A percentile compares a stretch with the other conserved stretches of the same genome.
These are phyloP conservation scores for Pulchroboletus neoregius DNA, from an alignment of 1,284 basidiomycete species.

Conservation along the genomic window DNA sequence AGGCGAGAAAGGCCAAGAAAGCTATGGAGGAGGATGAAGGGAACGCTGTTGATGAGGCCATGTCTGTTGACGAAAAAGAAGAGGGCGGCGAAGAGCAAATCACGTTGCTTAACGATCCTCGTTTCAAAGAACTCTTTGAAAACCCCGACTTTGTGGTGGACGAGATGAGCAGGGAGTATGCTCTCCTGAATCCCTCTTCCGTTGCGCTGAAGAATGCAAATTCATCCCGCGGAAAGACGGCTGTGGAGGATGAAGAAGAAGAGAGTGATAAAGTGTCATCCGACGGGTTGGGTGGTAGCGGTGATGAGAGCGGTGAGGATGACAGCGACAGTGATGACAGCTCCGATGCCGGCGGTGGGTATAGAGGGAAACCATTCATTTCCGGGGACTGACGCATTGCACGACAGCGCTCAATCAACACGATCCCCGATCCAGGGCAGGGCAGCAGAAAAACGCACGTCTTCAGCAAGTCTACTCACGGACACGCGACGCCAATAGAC, in stretches of 20 bases:
- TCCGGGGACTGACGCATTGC: conserved; percentile 12
- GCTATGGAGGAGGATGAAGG: conserved; percentile 34
- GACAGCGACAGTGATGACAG: conserved; percentile 46
- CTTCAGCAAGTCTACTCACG: conserved; percentile 44
- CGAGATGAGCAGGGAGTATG: conserved; percentile 82
- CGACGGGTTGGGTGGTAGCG: conserved; percentile 54
- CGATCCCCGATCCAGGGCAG: conserved; percentile 46
- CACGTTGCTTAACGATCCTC: conserved; percentile 78
- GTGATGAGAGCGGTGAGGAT: conserved; percentile 43
- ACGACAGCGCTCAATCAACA: conserved; percentile 46
- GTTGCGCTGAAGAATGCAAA: conserved; percentile 49
- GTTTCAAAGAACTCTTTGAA: conserved; percentile 90
- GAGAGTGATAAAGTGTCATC: conserved; percentile 81
- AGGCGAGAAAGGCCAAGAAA: conserved; percentile 41
- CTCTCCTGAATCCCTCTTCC: conserved; percentile 86
- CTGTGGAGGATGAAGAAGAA: conserved; percentile 87
- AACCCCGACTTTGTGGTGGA: conserved; percentile 96
- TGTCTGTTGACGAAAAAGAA: conserved; percentile 39
- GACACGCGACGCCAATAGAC: conserved; percentile 40
- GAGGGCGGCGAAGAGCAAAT: conserved; percentile 33
- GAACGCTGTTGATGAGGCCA: conserved; percentile 39
- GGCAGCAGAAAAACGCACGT: conserved; percentile 44
- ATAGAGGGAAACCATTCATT: conserved; percentile 21
- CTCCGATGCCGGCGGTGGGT: conserved; percentile 52
- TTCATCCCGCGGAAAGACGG: conserved; percentile 53